Base-by-base conservation (phyloP, 495 filamentous ascomycete species). In the Parathielavia hyrcaniae region DNA sequence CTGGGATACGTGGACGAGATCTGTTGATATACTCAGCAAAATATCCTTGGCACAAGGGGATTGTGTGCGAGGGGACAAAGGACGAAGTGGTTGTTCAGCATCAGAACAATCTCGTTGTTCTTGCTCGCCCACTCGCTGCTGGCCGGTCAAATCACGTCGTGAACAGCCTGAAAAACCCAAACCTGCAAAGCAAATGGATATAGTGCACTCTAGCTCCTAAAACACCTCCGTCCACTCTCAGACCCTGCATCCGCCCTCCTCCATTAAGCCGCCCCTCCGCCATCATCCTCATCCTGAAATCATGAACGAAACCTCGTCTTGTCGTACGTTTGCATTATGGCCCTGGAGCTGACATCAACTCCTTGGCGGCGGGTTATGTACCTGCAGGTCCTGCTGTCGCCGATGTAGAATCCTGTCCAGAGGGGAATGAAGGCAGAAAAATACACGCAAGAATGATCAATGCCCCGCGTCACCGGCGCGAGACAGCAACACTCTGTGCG, bases 381-480 rank as follows among this genome's bases (percentile, higher is more conserved):
- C 53, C 56, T 53, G 58, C 52, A 50, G 46, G n/a, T 58, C 55
- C 59, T 57, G 59, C 44, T 55, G 57, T 56, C 51, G 54, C 59
- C 55, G 49, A 55, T 54, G 53, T 26, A 57, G 64, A 59, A 63
- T 58, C 61, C 58, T 62, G 61, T 65, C 64, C 63, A 66, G 66
- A 68, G 61, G 55, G 46, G 40, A 49, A 58, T 57, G 32, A 36
- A 58, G 61, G 44, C 57, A 59, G 36, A 48, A 64, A 41, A 57
- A 65, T 70, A 69, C 68, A 70, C 65, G 67, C 26, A 68, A 69
- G 35, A 61, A 61, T 56, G 50, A 55, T 58, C 62, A 64, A 59
- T 58, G 61, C 62, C 26, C 26, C 54, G 55, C 44, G 39, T 51
- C 46, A 53, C 59, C 12, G 0, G 41, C 1, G 53, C 43, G 19